Percentiles rank a stretch among this genome's conserved stretches.
These are phyloP conservation scores for Passalora sequoiae DNA, from an alignment of 2,329 filamentous ascomycete species.

Conservation along the genomic window DNA sequence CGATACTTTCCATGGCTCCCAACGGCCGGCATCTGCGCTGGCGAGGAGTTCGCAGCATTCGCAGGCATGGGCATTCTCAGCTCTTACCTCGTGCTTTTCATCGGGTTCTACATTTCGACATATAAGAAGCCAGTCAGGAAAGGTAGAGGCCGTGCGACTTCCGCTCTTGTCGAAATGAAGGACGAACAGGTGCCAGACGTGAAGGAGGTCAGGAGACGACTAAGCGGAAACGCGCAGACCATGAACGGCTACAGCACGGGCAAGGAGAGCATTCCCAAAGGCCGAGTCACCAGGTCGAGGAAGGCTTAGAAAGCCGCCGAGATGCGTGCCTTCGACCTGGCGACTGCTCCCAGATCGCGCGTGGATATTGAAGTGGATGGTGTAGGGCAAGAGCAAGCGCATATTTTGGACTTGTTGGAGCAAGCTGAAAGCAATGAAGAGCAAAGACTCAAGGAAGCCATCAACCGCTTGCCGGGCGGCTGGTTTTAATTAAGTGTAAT, in stretches of 20 bases:
- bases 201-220: slow-evolving; percentile 49
- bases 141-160: slow-evolving; percentile 69
- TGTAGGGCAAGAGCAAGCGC: slow-evolving; percentile 5
- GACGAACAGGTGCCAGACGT: slow-evolving; percentile 59
- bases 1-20: slow-evolving; percentile 84
- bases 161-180: slow-evolving; percentile 79
- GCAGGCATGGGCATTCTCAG: slow-evolving; percentile 85
- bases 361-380: slow-evolving; percentile 1
- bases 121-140: slow-evolving; percentile 83
- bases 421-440: slow-evolving; percentile 1
- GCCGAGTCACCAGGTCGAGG: slow-evolving; percentile 60
- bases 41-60: slow-evolving; percentile 94
- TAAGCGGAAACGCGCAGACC: slow-evolving; percentile 39
- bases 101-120: slow-evolving; percentile 96
- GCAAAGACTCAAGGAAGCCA: slow-evolving; percentile 1
- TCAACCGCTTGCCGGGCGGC: slow-evolving; percentile 5
- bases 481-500: slow-evolving; percentile 9
- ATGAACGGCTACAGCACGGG: slow-evolving; percentile 32
- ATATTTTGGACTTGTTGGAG: not conserved
- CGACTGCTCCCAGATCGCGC: slow-evolving; percentile 11
- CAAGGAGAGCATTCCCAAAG: slow-evolving; percentile 49
- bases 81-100: slow-evolving; percentile 96
- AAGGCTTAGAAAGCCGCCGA: slow-evolving; percentile 54
- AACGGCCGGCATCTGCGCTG: slow-evolving; percentile 79
- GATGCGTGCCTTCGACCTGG: slow-evolving; percentile 17